Conservation (phyloP, 2,329 filamentous ascomycete species). For the Colletotrichum higginsianum region DNA sequence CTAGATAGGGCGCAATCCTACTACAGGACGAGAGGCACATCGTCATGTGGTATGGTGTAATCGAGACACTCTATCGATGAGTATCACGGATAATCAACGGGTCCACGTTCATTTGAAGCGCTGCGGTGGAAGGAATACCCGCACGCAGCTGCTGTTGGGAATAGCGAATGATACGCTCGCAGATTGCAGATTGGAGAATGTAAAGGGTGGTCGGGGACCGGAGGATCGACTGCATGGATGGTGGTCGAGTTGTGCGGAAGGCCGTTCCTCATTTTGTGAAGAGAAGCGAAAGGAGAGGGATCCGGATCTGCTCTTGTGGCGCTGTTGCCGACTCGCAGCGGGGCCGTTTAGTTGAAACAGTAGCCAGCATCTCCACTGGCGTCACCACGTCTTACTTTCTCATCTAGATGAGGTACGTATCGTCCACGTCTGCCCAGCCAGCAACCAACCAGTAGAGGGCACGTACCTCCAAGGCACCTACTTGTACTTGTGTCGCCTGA, state of each 20-base stretch:
- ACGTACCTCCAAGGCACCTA: not conserved
- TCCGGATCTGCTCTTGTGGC: constrained; percentile 35
- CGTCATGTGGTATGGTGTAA: not conserved
- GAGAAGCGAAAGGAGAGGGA: constrained; percentile 31
- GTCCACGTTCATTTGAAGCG: constrained; percentile 4
- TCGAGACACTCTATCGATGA: not conserved
- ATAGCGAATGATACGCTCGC: constrained; percentile 2
- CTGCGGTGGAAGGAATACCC: not conserved
- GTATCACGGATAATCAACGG: constrained; percentile 12
- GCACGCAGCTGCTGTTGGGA: not conserved
- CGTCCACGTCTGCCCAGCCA: too few relatives aligned
- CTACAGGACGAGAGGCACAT: not conserved
- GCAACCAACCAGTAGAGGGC: not conserved
- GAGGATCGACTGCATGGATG: constrained; percentile 41
- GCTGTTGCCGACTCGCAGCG: constrained; percentile 29
- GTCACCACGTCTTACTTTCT: constrained; percentile 19
- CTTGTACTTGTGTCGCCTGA: not conserved
- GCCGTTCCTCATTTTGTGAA: constrained; percentile 17
- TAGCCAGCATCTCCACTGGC: constrained; percentile 22
- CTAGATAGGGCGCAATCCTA: constrained; percentile 9
- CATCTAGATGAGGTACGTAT: constrained; percentile 32
- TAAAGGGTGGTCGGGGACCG: constrained; percentile 4
- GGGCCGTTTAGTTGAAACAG: constrained; percentile 42
- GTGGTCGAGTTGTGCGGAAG: constrained; percentile 18
- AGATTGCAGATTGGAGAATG: not conserved